phyloP scores from a whole-genome alignment of 2,329 filamentous ascomycete genomes.

The Diplodia intermedia region DNA sequence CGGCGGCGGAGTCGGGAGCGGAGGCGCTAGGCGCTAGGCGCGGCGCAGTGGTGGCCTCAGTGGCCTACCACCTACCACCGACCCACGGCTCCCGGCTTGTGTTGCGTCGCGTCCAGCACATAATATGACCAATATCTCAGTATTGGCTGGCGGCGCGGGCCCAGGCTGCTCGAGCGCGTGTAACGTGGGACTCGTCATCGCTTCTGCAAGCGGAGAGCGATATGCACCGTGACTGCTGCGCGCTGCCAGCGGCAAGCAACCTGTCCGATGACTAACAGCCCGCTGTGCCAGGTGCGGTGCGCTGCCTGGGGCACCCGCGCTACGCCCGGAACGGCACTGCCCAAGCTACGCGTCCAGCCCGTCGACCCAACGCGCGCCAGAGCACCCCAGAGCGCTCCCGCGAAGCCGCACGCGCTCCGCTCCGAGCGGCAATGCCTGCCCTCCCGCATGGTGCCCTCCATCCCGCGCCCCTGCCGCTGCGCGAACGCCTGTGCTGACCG shows the following conservation, averaged over 20 bases:
- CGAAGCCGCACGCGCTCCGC: no score
- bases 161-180: constrained; percentile 1
- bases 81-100: no score
- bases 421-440: constrained; percentile 27
- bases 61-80: no score
- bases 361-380: no score
- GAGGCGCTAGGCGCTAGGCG: neutral
- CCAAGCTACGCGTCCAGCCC: neutral
- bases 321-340: neutral
- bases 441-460: constrained; percentile 6
- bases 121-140: constrained; percentile 3
- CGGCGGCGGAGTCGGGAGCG: constrained; percentile 13
- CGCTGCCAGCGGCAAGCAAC: constrained; percentile 12
- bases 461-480: constrained; percentile 35
- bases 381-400: no score
- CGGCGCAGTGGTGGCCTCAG: no score
- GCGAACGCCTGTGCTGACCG: constrained; percentile 6
- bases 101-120: neutral
- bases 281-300: neutral
- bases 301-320: neutral
- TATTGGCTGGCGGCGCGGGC: constrained; percentile 9
- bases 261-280: neutral
- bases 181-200: constrained; percentile 24
- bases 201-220: neutral
- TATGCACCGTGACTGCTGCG: constrained; percentile 30